Evolutionary conservation across 345 rosid genomes (phyloP).

Genomic region (Salix arbutifolia): DNA sequence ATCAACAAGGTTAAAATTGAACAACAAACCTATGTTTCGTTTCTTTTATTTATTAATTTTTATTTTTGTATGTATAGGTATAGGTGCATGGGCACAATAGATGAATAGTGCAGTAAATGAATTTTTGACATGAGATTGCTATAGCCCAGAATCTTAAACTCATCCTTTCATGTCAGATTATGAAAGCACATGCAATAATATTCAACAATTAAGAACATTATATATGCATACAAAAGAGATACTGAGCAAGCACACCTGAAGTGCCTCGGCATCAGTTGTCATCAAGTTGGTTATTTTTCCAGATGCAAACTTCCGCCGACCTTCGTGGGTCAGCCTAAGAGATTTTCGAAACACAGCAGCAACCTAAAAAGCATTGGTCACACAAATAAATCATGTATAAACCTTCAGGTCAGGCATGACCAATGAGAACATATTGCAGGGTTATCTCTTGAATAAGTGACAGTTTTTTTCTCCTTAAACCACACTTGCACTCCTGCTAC

Average conservation of each 20-base stretch:
- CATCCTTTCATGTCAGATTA: neutral
- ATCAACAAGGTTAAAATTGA: too few species aligned
- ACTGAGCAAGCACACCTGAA: constrained; percentile 54
- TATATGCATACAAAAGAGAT: neutral
- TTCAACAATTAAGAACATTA: neutral
- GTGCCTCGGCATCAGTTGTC: constrained; percentile 96
- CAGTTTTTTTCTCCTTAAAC: too few species aligned
- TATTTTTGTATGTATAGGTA: too few species aligned
- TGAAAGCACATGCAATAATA: neutral
- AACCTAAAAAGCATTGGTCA: constrained; percentile 43
- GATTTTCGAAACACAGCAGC: constrained; percentile 97
- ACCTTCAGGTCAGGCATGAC: neutral
- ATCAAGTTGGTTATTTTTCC: constrained; percentile 98
- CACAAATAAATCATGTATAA: neutral
- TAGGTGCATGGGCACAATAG: too few species aligned
- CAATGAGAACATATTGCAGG: too few species aligned
- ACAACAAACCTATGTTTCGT: too few species aligned
- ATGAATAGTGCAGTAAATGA: neutral
- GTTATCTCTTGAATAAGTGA: too few species aligned
- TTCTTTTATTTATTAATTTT: too few species aligned
- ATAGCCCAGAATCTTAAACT: neutral
- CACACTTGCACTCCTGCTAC: neutral
- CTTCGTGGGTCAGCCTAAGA: constrained; percentile 84
- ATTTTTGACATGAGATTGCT: neutral
- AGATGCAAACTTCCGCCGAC: constrained; percentile 73